Evolutionary conservation across 345 rosid species (phyloP).

Genomic region (Lepidium didymum): DNA sequence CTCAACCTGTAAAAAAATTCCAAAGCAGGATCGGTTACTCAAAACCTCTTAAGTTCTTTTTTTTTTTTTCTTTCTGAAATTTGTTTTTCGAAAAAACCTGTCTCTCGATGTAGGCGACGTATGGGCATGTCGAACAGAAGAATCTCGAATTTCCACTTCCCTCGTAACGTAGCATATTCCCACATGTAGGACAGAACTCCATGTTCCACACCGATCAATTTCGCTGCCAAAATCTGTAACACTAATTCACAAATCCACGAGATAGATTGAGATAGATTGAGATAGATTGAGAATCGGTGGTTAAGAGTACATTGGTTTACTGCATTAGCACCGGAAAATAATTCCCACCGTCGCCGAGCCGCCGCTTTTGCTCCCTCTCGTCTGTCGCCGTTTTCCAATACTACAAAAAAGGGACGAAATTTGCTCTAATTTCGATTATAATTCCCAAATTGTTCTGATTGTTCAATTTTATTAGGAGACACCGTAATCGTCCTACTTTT

Average conservation of each 20-base stretch:
- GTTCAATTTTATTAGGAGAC: background rate
- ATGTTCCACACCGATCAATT: conserved; percentile 8
- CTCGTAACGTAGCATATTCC: conserved; percentile 26
- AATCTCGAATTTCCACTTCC: conserved; percentile 1
- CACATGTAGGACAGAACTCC: conserved; percentile 32
- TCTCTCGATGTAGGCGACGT: conserved; percentile 20
- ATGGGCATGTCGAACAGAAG: conserved; percentile 26
- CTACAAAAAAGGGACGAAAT: background rate
- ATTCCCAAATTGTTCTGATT: background rate
- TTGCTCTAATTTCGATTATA: background rate
- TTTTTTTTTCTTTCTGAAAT: too few relatives aligned
- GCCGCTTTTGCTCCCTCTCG: background rate
- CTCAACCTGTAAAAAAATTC: conserved; percentile 16
- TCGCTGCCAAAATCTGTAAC: background rate
- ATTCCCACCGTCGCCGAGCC: background rate
- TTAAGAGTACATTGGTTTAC: background rate
- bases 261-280: background rate
- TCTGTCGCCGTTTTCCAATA: background rate
- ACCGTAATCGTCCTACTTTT: background rate
- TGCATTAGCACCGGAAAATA: background rate
- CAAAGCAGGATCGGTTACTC: background rate
- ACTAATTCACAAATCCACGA: background rate
- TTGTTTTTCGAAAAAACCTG: background rate
- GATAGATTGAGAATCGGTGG: background rate
- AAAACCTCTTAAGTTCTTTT: too few relatives aligned